Evolutionary conservation across 108 stramenopile genomes (phyloP), one percentile per base, ranked within the genome.

Genomic region (Parietichytrium sp.): DNA sequence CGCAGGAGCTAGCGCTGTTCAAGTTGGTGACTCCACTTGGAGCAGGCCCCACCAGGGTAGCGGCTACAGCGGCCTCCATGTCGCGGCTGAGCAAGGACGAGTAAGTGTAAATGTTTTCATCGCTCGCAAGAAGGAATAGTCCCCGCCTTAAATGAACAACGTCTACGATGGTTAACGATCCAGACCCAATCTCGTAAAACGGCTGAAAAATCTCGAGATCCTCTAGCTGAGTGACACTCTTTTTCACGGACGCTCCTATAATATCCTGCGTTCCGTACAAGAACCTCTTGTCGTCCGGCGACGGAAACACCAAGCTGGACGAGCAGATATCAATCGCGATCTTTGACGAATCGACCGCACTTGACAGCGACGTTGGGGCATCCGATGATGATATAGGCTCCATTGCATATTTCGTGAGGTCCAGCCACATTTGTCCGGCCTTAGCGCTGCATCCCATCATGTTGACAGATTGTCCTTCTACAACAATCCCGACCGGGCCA

Each of bases 401-500:
- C n/a, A n/a, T n/a, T n/a, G n/a, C n/a, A 2, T 33, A 72, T 45
- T 72, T 72, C 1, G 61, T 33, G 12, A 72, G 33, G 33, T 72
- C 61, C n/a, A 72, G 61, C 61, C 61, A 72, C 18, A 72, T 10
- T 16, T 72, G 38, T 45, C 61, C 10, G 10, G 61, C 33, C 42
- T 72, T 42, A 6, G 61, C 61, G 13, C 38, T 10, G 20, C 61
- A 72, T 12, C 61, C 61, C 61, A 72, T 72, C 2, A 42, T 7
- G 61, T 25, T 72, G 4, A 72, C 61, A 25, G 61, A 7, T 42
- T 72, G 61, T 13, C 61, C 61, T 6, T 72, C 38, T n/a, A 72
- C 38, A n/a, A 18, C n/a, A 10, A 72, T 72, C 6, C 20, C 29
- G 38, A 38, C 10, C 23, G 61, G 36, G 2, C 25, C 61, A 23